Evolutionary conservation across 164 flowering plant species (phyloP), one percentile per base, ranked within the genome.

Genomic region (Umbilicus rupestris): DNA sequence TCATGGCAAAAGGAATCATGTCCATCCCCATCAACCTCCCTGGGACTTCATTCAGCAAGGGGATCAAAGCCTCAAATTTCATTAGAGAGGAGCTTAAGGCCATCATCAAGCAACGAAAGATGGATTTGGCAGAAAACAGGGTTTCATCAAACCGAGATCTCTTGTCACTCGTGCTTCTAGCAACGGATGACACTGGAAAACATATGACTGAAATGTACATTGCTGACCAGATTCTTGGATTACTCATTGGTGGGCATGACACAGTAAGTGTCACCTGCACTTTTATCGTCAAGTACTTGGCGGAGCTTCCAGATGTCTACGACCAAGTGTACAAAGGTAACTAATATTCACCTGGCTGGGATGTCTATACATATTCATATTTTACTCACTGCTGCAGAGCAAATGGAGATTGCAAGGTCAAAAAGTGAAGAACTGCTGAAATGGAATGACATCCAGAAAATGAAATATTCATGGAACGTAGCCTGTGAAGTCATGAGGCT

Each of bases 231-330:
- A 63, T 68, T 39, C 16, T 67, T 2, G 70, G 68, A 0, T 10
- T 72, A 7, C 50, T 72, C 1, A 42, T 63, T 33, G 71, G 45
- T 39, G 67, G 71, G 14, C 46, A 63, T 33, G 68, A 72, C n/a
- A 63, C 74, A 10, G 20, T 64, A 9, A 68, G 68, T 29, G 22
- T 64, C 17, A 30, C 71, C 24, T 49, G 57, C 31, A 63, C 74
- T 15, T 63, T 63, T 35, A 28, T 68, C 22, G 15, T 72, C 58
- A 63, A 68, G 35, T 68, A 39, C 26, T 46, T 72, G 19, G 70
- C 74, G 1, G 68, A 67, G 58, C 63, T 26, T 14, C 68, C 68
- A 1, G 39, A 65, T 6, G 12, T 65, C 35, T 65, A 65, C 22
- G 24, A 26, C 7, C 17, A 30, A 30, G 57, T 65, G 7, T 22